Base-by-base conservation (phyloP, 257 asterid species). In the Nicotiana tabacum region DNA sequence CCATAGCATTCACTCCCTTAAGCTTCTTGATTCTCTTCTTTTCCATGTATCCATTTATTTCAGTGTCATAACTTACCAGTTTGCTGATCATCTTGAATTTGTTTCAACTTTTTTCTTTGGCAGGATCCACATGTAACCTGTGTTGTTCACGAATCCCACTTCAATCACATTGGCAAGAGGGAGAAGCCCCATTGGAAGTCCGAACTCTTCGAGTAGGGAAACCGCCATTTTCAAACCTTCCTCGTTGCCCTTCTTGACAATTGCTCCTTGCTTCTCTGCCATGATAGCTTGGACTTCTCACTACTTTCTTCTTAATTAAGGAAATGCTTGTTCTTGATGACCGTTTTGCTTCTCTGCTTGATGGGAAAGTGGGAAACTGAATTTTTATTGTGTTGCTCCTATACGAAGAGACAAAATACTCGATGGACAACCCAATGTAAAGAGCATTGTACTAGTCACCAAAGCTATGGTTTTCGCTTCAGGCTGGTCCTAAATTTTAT, bases 251-350 rank as follows among this genome's bases (percentile, higher is more conserved):
- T 65, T 77, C 80, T 88, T 90, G 35, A 88, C 82, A 13, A 86
- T 76, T 81, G 89, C 97, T 83, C 98, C 98, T 86, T 84, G 93
- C 88, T 84, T 91, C 56, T 90, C 96, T 3, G 93, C 95, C 98
- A 93, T 93, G 77, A 27, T 27, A 43, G 37, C 78, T 72, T 48
- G 55, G 79, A 6, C 15, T 74, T 13, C 61, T 48, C 61, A 12
- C 16, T 16, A 24, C 15, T 27, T 27, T 11, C 4, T 64, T 29
- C 18, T 64, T 4, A 21, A 56, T 64, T 4, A 21, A 56, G 46
- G 6, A 21, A 61, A 6, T 27, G 81, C 11, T 66, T 81, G 24
- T 13, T 77, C 29, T 66, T 15, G 17, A 32, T 3, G 4, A 29
- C 4, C 24, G 39, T 24, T 58, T 18, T 56, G 62, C 51, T 3